Evolutionary conservation across 139 green algal genomes (phyloP), one percentile per base, ranked within the genome.

Genomic region (Chlamydomonas incerta): DNA sequence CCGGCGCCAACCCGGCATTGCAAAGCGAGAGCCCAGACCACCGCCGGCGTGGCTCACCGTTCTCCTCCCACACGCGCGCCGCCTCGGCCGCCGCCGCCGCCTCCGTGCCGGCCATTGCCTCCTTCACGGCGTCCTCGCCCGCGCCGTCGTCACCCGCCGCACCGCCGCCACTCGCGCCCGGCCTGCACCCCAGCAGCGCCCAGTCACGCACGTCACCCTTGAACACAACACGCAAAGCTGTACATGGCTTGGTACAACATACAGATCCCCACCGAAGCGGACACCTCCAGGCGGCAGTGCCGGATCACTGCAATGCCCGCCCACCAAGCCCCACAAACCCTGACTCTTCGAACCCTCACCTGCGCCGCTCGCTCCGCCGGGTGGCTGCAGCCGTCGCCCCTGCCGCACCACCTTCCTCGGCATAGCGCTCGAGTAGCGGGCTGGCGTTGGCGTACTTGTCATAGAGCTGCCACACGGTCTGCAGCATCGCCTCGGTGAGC

Each of bases 41-140:
- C n/a, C n/a, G n/a, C n/a, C n/a, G n/a, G n/a, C n/a, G n/a, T n/a
- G n/a, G n/a, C 72, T 17, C 47, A 80, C 72, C 72, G 31, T 80
- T 24, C 6, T 46, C 50, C 24, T 80, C 72, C 72, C 72, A 80
- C 23, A 6, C 9, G 11, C 46, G 41, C 17, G 72, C 72, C 33
- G 72, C 72, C 72, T 80, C 72, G 11, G 72, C 72, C 0, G 72
- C 72, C 20, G 72, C 50, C 2, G 29, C 72, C 24, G 72, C 72
- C 9, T 50, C 72, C 8, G 50, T 41, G 55, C 47, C 47, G 3
- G 72, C 72, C 72, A 80, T 2, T 24, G 72, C 47, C 17, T 80
- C 72, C 13, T 50, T 52, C 50, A 80, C 14, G 5, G 50, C 28
- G 6, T 70, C 63, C 2, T 17, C 29, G 3, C 13, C 13, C 13